Percentiles rank a stretch among this genome's conserved stretches.
Conservation (phyloP, 257 asterid species). For the Lantana camara region DNA sequence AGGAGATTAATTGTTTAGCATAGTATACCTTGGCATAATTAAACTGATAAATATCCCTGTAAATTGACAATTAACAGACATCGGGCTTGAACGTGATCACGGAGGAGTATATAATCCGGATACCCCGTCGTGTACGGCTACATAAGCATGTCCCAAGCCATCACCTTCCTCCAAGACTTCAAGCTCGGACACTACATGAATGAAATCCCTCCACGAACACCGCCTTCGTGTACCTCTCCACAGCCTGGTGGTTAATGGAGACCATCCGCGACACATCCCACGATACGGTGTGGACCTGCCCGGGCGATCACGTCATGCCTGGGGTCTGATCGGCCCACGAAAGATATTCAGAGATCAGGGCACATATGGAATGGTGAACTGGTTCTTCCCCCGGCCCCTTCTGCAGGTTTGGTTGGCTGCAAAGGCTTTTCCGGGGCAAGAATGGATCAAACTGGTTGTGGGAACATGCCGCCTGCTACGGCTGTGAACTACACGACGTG, state of each 20-base stretch:
- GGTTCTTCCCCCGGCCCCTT: constrained; percentile 82
- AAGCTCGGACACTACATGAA: constrained; percentile 97
- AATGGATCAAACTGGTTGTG: constrained; percentile 77
- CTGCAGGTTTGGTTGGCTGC: constrained; percentile 71
- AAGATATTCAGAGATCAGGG: constrained; percentile 82
- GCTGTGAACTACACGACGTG: constrained; percentile 85
- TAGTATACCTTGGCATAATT: too few species aligned
- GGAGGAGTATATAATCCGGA: constrained; percentile 89
- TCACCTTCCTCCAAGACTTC: constrained; percentile 86
- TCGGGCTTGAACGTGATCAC: constrained; percentile 91
- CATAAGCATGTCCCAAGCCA: constrained; percentile 89
- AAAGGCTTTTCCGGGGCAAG: constrained; percentile 63
- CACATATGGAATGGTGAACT: constrained; percentile 57
- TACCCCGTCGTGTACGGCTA: constrained; percentile 93
- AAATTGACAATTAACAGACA: too few species aligned
- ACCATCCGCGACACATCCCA: constrained; percentile 59
- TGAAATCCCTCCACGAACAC: constrained; percentile 95
- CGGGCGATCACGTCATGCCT: constrained; percentile 75
- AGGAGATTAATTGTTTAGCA: too few species aligned
- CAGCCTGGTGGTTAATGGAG: constrained; percentile 94
- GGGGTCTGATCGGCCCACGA: constrained; percentile 89
- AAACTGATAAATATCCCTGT: too few species aligned
- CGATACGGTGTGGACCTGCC: constrained; percentile 82
- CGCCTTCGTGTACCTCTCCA: constrained; percentile 59
- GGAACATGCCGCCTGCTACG: constrained; percentile 89